These are phyloP conservation scores for Boletellus emodensis DNA, from an alignment of 768 basidiomycete species.

Conservation along the genomic window DNA sequence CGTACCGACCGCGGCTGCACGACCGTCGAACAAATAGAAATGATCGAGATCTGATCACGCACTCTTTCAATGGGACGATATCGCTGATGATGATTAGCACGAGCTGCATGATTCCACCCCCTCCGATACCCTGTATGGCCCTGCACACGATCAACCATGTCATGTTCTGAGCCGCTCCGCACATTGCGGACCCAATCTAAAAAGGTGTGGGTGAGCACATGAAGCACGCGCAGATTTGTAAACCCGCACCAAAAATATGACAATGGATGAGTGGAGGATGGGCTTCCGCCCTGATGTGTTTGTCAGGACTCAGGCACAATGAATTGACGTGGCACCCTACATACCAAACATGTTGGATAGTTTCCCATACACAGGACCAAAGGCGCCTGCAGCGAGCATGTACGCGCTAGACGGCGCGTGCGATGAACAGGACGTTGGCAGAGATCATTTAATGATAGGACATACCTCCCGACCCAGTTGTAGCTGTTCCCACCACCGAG, in stretches of 20 bases:
- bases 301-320: background rate
- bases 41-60: constrained; percentile 18
- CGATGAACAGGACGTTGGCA: background rate
- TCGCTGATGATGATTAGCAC: constrained; percentile 77
- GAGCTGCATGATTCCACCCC: constrained; percentile 72
- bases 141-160: constrained; percentile 71
- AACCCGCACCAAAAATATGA: constrained; percentile 51
- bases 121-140: constrained; percentile 80
- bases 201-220: background rate
- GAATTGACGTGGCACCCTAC: background rate
- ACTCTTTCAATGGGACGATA: constrained; percentile 77
- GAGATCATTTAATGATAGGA: background rate
- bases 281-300: constrained; percentile 55
- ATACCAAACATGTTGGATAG: constrained; percentile 54
- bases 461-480: constrained; percentile 71
- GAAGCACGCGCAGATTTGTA: background rate
- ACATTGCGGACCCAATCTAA: constrained; percentile 73
- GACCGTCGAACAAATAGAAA: background rate
- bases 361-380: constrained; percentile 76
- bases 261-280: constrained; percentile 61
- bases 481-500: constrained; percentile 62
- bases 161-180: constrained; percentile 76
- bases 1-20: constrained; percentile 68
- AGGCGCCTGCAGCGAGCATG: constrained; percentile 60
- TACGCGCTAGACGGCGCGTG: constrained; percentile 53